Percentiles rank a stretch among this genome's conserved stretches.
These are phyloP conservation scores for Candida lessepsii DNA, from an alignment of 805 yeast species.

Conservation along the genomic window DNA sequence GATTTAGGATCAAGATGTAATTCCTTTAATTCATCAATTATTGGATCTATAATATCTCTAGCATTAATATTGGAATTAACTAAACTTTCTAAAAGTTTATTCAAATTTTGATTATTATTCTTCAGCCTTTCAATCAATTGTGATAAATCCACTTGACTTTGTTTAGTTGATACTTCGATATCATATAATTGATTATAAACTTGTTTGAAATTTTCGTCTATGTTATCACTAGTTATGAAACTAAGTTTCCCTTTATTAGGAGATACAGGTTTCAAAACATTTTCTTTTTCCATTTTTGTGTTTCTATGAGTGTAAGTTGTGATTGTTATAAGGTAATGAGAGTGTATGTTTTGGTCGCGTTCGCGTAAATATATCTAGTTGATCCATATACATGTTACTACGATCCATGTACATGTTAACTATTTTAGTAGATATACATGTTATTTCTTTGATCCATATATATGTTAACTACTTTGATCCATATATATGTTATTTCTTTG, in stretches of 20 bases:
- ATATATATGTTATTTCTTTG: no score
- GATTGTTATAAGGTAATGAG: no score
- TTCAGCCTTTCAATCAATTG: slow-evolving; percentile 40
- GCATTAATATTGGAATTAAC: slow-evolving; percentile 28
- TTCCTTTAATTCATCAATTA: slow-evolving; percentile 24
- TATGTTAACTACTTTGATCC: no score
- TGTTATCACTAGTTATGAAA: slow-evolving; percentile 4
- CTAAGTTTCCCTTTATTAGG: slow-evolving; percentile 21
- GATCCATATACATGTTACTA: no score
- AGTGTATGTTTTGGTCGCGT: no score
- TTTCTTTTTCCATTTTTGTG: slow-evolving; percentile 9
- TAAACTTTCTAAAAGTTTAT: slow-evolving; percentile 32
- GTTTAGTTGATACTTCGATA: slow-evolving; percentile 34
- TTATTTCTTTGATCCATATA: no score
- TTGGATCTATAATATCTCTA: slow-evolving; percentile 24
- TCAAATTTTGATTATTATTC: slow-evolving; percentile 39
- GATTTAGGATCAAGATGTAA: slow-evolving; percentile 22
- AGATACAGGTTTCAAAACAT: slow-evolving; percentile 25
- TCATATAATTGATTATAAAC: slow-evolving; percentile 22
- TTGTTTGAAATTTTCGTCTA: slow-evolving; percentile 7
- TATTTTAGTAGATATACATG: no score
- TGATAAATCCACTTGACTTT: slow-evolving; percentile 34
- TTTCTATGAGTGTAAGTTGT: no score
- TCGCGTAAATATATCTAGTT: no score
- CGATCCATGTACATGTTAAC: no score